phyloP scores from a whole-genome alignment of 768 basidiomycete species.

The Leccinum arenicola region DNA sequence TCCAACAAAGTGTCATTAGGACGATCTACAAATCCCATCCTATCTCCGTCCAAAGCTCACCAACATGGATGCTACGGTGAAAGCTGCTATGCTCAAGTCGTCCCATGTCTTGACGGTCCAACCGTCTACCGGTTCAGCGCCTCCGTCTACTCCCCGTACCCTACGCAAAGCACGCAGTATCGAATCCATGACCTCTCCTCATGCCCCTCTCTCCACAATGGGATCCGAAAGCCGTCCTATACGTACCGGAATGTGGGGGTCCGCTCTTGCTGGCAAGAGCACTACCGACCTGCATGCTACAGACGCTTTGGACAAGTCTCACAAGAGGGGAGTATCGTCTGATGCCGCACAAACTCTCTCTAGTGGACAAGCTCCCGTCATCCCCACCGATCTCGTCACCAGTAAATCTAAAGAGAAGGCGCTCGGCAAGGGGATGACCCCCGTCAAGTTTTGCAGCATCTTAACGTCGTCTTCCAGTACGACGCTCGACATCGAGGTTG shows the following conservation, averaged over 20 bases:
- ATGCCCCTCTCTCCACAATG: constrained; percentile 37
- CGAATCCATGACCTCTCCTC: constrained; percentile 60
- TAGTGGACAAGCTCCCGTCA: constrained; percentile 47
- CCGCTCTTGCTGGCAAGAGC: constrained; percentile 30
- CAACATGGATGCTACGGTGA: constrained; percentile 81
- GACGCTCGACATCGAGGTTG: constrained; percentile 76
- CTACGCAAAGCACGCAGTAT: constrained; percentile 72
- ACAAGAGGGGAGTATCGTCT: constrained; percentile 60
- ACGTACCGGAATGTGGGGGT: constrained; percentile 24
- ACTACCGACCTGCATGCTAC: constrained; percentile 27
- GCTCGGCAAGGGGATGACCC: constrained; percentile 52
- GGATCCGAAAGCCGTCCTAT: constrained; percentile 34
- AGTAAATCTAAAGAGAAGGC: constrained; percentile 51
- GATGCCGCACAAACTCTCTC: constrained; percentile 54
- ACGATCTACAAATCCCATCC: constrained; percentile 85
- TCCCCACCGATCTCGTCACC: constrained; percentile 36
- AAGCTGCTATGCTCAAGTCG: constrained; percentile 89
- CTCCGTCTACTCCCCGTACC: constrained; percentile 49
- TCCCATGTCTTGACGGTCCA: constrained; percentile 60
- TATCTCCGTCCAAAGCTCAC: constrained; percentile 74
- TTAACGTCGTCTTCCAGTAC: constrained; percentile 67
- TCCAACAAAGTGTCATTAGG: constrained; percentile 41
- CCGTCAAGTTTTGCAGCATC: constrained; percentile 65
- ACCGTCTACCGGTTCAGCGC: constrained; percentile 27
- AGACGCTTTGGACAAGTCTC: constrained; percentile 35